phyloP scores from a whole-genome alignment of 805 yeast species.

The Kazachstania viticola region DNA sequence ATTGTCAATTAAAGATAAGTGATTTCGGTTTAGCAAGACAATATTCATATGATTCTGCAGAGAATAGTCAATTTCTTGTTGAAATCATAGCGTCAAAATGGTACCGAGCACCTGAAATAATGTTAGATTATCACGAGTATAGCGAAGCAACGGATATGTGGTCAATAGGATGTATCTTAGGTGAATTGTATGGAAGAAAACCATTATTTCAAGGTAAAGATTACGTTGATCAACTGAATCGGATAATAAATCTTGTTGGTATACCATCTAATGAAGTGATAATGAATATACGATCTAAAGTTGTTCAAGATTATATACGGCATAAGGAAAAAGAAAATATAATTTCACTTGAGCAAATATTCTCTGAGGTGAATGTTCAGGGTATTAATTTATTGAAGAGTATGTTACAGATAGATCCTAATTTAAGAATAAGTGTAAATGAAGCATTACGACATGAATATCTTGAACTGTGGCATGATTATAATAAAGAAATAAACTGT shows the following conservation, averaged over 20 bases:
- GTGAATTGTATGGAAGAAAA: conserved; percentile 83
- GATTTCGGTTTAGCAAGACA: conserved; percentile 97
- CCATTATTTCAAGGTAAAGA: conserved; percentile 92
- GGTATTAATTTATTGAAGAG: conserved; percentile 70
- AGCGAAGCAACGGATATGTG: conserved; percentile 93
- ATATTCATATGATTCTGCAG: conserved; percentile 65
- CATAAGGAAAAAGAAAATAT: conserved; percentile 71
- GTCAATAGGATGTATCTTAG: conserved; percentile 95
- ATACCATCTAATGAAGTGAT: conserved; percentile 70
- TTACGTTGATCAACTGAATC: conserved; percentile 87
- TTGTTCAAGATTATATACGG: conserved; percentile 86
- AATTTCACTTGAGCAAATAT: conserved; percentile 53
- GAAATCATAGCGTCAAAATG: conserved; percentile 97
- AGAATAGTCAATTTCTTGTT: conserved; percentile 82
- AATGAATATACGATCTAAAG: conserved; percentile 59
- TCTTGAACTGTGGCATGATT: conserved; percentile 81
- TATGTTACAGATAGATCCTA: conserved; percentile 81
- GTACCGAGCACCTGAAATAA: conserved; percentile 97
- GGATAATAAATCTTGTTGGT: conserved; percentile 75
- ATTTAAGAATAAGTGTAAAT: conserved; percentile 69
- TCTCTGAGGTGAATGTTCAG: conserved; percentile 73
- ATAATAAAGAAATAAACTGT: conserved; percentile 80
- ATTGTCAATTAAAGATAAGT: conserved; percentile 90
- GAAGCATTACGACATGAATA: conserved; percentile 86
- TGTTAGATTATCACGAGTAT: conserved; percentile 86